A percentile compares a stretch with the other conserved stretches of the same genome.
These are phyloP conservation scores for Orbilia oligospora DNA, from an alignment of 2,329 filamentous ascomycete genomes.

Conservation along the genomic window DNA sequence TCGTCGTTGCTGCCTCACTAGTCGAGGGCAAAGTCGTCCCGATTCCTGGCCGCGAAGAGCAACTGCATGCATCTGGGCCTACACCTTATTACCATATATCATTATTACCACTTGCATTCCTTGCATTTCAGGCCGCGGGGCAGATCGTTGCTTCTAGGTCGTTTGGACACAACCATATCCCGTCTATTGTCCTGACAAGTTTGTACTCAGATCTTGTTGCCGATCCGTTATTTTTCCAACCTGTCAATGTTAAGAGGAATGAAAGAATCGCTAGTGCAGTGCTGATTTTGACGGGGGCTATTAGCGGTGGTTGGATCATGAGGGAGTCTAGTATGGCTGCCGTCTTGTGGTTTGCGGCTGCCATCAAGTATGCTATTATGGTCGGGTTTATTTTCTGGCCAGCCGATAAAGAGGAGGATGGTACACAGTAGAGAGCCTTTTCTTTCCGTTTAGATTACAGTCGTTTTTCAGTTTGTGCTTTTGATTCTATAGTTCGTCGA, in stretches of 20 bases:
- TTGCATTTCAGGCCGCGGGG: conserved; percentile 72
- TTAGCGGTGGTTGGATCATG: conserved; percentile 71
- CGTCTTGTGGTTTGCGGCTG: conserved; percentile 69
- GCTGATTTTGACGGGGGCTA: conserved; percentile 69
- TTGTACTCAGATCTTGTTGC: conserved; percentile 72
- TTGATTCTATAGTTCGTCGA: too few species aligned
- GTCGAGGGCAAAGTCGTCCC: conserved; percentile 69
- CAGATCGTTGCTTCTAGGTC: conserved; percentile 71
- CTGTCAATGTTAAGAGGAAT: conserved; percentile 71
- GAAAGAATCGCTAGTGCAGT: conserved; percentile 69
- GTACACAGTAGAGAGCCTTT: neutral
- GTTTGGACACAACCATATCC: conserved; percentile 72
- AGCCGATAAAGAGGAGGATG: conserved; percentile 8
- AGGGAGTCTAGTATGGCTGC: conserved; percentile 67
- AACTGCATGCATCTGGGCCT: conserved; percentile 66
- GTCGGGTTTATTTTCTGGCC: conserved; percentile 61
- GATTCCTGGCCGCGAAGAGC: conserved; percentile 66
- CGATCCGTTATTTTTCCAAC: conserved; percentile 70
- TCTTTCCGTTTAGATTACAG: neutral
- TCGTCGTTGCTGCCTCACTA: conserved; percentile 72
- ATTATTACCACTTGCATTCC: conserved; percentile 69
- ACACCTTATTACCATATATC: conserved; percentile 67
- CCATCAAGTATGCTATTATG: conserved; percentile 68
- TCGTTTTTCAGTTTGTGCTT: too few species aligned
- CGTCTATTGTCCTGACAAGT: conserved; percentile 73